Percentiles rank a stretch among this genome's conserved stretches.
Conservation (phyloP, 1,139 yeast genomes). For the Wickerhamomyces sp. region DNA sequence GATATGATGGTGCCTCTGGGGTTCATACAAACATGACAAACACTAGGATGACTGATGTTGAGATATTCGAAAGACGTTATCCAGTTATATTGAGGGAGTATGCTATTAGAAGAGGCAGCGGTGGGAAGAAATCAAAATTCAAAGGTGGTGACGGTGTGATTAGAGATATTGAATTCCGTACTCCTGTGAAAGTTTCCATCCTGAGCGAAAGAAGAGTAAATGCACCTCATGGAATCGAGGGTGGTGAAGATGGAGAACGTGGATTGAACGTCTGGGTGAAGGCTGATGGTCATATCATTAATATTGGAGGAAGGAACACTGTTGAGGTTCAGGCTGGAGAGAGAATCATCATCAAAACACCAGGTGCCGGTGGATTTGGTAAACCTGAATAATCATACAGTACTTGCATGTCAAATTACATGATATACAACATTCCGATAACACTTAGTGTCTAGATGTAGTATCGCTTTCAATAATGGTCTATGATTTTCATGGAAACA, state of each 20-base stretch:
- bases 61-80: constrained; percentile 59
- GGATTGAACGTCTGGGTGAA: constrained; percentile 57
- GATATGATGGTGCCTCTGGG: constrained; percentile 59
- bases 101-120: constrained; percentile 47
- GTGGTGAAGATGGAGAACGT: constrained; percentile 49
- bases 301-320: constrained; percentile 41
- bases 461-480: background rate
- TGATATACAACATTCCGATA: too few species aligned
- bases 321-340: constrained; percentile 49
- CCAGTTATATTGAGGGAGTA: constrained; percentile 59
- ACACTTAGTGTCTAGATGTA: background rate
- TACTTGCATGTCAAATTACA: too few species aligned
- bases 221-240: constrained; percentile 57
- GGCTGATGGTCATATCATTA: constrained; percentile 29
- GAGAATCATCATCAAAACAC: constrained; percentile 46
- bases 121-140: constrained; percentile 48
- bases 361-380: constrained; percentile 56
- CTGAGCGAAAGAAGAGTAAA: constrained; percentile 56
- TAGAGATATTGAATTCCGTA: constrained; percentile 56
- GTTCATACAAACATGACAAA: constrained; percentile 72
- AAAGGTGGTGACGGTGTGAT: constrained; percentile 61
- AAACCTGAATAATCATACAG: background rate
- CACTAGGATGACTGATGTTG: constrained; percentile 67
- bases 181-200: constrained; percentile 52
- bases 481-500: too few species aligned